Base-by-base conservation (phyloP, 2,329 filamentous ascomycete species). In the Bipolaris zeicola region DNA sequence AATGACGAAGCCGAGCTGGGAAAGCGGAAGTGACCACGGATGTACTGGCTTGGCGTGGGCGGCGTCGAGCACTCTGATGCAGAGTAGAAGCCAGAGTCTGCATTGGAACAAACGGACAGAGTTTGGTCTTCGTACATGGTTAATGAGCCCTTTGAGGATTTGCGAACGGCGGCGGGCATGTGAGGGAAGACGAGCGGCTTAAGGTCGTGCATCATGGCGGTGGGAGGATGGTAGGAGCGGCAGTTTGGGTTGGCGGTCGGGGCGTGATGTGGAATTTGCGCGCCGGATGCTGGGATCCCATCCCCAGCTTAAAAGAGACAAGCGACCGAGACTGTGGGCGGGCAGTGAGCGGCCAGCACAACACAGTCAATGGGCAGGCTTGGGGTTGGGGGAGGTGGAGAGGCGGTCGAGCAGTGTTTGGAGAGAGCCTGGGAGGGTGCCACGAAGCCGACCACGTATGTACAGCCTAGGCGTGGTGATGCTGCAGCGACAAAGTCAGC, bases 1-100 rank as follows among this genome's bases (percentile, higher is more conserved):
- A 91, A 80, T 5, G 92, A 96, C 1, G 92, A 96, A 26, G 84
- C 83, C 0, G 92, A 95, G 77, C 91, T 94, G 22, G 87, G 84
- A 66, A 85, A 86, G 65, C 87, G 84, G 46, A 84, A 78, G 74
- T 89, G 87, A 33, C 85, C 85, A 57, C 84, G 84, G 45, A 72
- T 66, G 46, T 87, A 88, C 69, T 89, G 90, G 16, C 87, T 90
- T 20, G 89, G 88, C 39, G 89, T 91, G 36, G 88, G 79, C 49
- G 89, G 89, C 18, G 89, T 88, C 11, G 86, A 85, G 63, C 87
- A 80, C 64, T 90, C 89, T 18, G 89, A 91, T 10, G 82, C 81
- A 16, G 83, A 87, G 63, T 72, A 75, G 62, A 75, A 74, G 18
- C 71, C 71, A 58, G 75, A 76, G 52, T 75, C 72, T 55, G 71